Base-by-base conservation (phyloP, 192 early-diverging fungal genomes). In the Coemansia sp. region DNA sequence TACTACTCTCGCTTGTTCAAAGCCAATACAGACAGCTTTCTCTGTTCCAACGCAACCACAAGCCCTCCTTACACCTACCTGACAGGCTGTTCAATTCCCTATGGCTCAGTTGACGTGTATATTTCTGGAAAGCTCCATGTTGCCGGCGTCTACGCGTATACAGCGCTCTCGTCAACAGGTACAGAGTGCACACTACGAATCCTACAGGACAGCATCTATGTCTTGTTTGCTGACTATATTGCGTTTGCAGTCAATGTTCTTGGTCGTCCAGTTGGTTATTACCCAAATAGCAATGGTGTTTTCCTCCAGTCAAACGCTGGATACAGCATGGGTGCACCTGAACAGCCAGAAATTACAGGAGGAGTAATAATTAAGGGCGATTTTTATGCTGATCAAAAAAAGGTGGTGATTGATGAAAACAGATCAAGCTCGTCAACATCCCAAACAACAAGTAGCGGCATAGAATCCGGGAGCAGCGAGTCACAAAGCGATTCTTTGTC, bases 201-300 rank as follows among this genome's bases (percentile, higher is more conserved):
- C 39, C 10, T 26, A 9, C 51, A 59, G 16, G 16, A 40, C 7
- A 59, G 57, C 39, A 3, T 40, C 32, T 59, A 59, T 15, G 15
- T 59, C 1, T 9, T 59, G 8, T 59, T 59, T 41, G 36, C 57
- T 40, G 57, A 59, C 37, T 59, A 59, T 18, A n/a, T 59, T 59
- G 57, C 57, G 1, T 59, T 59, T 59, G 57, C 57, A 8, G 8
- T 2, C 12, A 59, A 59, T 16, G 57, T 41, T 0, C 57, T 59
- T 15, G 32, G 57, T 16, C 57, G 57, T 5, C 41, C 57, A 15
- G 19, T 59, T 6, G 11, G 39, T 11, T 59, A 40, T 16, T 59
- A 59, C 16, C 57, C 57, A 41, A 41, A 37, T 21, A 26, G 51
- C 39, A 41, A 41, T 40, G 57, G 39, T 13, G 5, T 13, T 7